These are phyloP conservation scores for Tolypocladium guangdongense DNA, from an alignment of 2,329 filamentous ascomycete species.

Conservation along the genomic window DNA sequence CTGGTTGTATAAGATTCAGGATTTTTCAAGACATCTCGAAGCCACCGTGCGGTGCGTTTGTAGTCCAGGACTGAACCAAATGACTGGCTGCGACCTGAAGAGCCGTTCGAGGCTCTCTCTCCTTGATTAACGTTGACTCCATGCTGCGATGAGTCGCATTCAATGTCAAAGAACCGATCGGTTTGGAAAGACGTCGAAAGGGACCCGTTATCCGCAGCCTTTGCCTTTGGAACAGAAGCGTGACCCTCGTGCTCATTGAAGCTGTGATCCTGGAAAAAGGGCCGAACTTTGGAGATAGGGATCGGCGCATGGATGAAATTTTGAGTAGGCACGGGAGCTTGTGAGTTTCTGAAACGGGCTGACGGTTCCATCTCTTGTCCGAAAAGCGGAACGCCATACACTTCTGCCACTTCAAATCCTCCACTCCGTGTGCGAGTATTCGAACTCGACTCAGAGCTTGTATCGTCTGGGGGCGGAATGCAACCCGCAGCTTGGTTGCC, in stretches of 20 bases:
- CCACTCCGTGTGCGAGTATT: background rate
- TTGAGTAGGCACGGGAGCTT: no score
- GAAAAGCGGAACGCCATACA: background rate
- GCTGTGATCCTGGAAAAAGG: conserved; percentile 7
- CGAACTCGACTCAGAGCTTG: background rate
- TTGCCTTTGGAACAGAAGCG: background rate
- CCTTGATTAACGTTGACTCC: background rate
- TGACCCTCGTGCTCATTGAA: background rate
- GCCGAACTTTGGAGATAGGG: conserved; percentile 11
- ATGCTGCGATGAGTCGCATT: background rate
- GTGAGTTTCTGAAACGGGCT: background rate
- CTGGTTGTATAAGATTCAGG: conserved; percentile 14
- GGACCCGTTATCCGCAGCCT: background rate
- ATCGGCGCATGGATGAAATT: conserved; percentile 1
- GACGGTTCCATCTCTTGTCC: background rate
- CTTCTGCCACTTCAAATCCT: background rate
- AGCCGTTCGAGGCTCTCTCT: conserved; percentile 1
- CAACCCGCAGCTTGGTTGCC: background rate
- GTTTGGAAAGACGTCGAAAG: background rate
- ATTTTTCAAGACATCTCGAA: conserved; percentile 18
- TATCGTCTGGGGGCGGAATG: background rate
- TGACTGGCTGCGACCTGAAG: conserved; percentile 12
- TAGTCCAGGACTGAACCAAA: conserved; percentile 20
- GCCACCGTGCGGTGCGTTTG: conserved; percentile 21
- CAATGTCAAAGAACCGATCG: background rate